phyloP scores from a whole-genome alignment of 148 eudicot genomes.

The Arctostaphylos glauca region DNA sequence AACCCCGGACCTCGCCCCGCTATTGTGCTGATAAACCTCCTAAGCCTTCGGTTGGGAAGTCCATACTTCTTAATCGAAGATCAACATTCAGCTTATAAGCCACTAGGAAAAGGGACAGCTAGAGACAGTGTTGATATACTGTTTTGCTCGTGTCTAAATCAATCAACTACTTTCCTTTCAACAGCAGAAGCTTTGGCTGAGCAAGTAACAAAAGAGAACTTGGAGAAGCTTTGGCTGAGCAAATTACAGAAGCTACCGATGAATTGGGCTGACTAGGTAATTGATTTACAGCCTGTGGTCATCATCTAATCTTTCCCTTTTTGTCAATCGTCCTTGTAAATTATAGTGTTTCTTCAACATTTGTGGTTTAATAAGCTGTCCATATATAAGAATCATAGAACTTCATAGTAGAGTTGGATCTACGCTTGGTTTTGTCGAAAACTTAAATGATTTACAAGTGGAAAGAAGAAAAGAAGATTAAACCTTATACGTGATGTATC shows the following conservation, averaged over 20 bases:
- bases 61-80: too few species aligned
- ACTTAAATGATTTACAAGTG: too few species aligned
- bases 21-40: too few species aligned
- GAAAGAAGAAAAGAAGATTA: too few species aligned
- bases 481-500: too few species aligned
- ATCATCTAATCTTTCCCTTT: neutral
- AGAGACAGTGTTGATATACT: neutral
- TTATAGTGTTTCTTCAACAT: neutral
- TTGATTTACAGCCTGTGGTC: neutral
- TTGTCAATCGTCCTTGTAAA: neutral
- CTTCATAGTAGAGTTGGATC: too few species aligned
- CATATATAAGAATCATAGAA: too few species aligned
- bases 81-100: too few species aligned
- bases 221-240: slow-evolving; percentile 45
- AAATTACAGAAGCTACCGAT: slow-evolving; percentile 68
- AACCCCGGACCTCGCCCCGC: too few species aligned
- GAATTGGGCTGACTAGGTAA: slow-evolving; percentile 16
- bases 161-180: neutral
- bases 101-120: too few species aligned
- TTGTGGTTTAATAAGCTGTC: neutral
- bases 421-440: too few species aligned
- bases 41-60: too few species aligned
- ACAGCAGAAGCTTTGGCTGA: slow-evolving; percentile 23
- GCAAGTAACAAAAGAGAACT: slow-evolving; percentile 22
- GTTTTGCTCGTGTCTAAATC: neutral